A percentile compares a stretch with the other conserved stretches of the same genome.
Conservation (phyloP, 768 basidiomycete species). For the Leccinum barrowsii region DNA sequence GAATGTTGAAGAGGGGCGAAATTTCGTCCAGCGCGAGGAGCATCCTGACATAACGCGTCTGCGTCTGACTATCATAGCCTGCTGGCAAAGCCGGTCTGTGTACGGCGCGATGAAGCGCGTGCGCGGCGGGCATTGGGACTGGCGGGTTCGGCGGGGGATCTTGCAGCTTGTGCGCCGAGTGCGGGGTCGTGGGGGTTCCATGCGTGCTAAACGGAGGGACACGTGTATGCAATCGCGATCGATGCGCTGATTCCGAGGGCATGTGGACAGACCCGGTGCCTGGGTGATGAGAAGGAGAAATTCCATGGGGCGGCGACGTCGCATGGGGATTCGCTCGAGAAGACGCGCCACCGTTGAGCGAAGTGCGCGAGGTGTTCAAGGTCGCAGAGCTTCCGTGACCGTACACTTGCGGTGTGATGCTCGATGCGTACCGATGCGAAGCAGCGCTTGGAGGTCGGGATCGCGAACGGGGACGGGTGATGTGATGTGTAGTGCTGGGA, state of each 20-base stretch:
- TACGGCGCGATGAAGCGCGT: conserved; percentile 15
- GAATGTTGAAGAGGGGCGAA: conserved; percentile 44
- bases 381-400: conserved; percentile 25
- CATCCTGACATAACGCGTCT: conserved; percentile 60
- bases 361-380: conserved; percentile 19
- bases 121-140: conserved; percentile 7
- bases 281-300: conserved; percentile 5
- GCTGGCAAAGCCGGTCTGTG: conserved; percentile 23
- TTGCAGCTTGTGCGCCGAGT: neutral
- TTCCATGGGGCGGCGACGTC: conserved; percentile 10
- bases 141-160: neutral
- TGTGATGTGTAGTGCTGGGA: conserved; percentile 18
- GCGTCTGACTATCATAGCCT: conserved; percentile 17
- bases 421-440: conserved; percentile 31
- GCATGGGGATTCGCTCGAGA: conserved; percentile 11
- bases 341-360: conserved; percentile 16
- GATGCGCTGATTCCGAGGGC: conserved; percentile 11
- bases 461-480: conserved; percentile 20
- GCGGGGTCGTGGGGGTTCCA: neutral
- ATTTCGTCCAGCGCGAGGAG: conserved; percentile 58
- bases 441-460: conserved; percentile 29
- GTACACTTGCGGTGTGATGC: conserved; percentile 21
- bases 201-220: conserved; percentile 1
- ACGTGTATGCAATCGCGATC: conserved; percentile 20
- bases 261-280: neutral